Evolutionary conservation across 1,284 basidiomycete species (phyloP).

Genomic region (Bjerkandera adusta): DNA sequence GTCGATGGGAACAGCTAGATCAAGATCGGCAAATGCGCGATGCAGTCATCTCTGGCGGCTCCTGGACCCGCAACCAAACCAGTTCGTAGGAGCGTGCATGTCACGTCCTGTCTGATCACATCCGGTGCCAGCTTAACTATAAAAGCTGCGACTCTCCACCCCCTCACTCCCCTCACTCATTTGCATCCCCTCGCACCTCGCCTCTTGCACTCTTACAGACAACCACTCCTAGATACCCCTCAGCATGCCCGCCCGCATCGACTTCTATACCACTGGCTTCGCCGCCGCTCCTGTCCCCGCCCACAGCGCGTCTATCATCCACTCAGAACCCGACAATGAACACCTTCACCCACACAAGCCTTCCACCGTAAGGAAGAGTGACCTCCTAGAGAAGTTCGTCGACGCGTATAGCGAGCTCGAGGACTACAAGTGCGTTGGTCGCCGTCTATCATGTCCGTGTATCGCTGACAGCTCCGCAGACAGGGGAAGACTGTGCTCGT

Average conservation of each 20-base stretch:
- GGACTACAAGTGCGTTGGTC: constrained; percentile 24
- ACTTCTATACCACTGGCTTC: constrained; percentile 5
- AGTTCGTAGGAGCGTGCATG: neutral
- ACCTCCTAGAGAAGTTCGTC: constrained; percentile 27
- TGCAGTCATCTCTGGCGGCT: too few species aligned
- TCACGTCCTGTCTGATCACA: constrained; percentile 6
- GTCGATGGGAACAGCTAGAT: too few species aligned
- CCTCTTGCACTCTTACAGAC: too few species aligned
- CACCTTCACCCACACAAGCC: neutral
- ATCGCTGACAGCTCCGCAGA: constrained; percentile 33
- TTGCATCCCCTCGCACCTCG: neutral
- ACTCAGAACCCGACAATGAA: neutral
- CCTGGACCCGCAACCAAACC: neutral
- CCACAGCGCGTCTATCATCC: neutral
- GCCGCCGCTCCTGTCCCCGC: constrained; percentile 4
- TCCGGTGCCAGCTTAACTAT: constrained; percentile 3
- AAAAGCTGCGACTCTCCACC: constrained; percentile 1
- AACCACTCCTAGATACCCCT: too few species aligned
- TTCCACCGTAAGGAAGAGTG: constrained; percentile 1
- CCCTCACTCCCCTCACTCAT: neutral
- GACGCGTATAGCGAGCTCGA: constrained; percentile 27
- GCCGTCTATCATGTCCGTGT: neutral
- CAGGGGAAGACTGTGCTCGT: constrained; percentile 59
- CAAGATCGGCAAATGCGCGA: too few species aligned
- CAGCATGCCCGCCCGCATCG: constrained; percentile 12